phyloP scores from a whole-genome alignment of 352 stramenopile species.

The Sclerospora graminicola region DNA sequence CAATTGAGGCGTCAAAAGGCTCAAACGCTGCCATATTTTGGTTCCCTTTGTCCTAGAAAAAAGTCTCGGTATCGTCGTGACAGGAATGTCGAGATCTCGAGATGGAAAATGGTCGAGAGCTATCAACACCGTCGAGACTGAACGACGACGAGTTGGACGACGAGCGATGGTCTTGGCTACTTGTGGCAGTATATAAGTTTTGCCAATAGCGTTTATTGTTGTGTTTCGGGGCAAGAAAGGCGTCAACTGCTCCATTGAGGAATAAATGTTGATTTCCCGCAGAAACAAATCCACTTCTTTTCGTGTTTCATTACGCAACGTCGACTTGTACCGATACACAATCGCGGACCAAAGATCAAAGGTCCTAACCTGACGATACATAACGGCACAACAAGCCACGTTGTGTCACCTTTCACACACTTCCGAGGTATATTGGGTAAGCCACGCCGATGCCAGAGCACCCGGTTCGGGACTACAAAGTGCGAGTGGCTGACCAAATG shows the following conservation, averaged over 20 bases:
- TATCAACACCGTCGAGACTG: slow-evolving; percentile 17
- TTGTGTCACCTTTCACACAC: slow-evolving; percentile 40
- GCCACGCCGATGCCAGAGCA: slow-evolving; percentile 32
- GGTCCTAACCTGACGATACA: slow-evolving; percentile 39
- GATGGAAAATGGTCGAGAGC: slow-evolving; percentile 9
- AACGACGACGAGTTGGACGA: slow-evolving; percentile 9
- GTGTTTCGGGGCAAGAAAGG: slow-evolving; percentile 29
- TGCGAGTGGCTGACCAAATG: slow-evolving; percentile 22
- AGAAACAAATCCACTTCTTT: slow-evolving; percentile 29
- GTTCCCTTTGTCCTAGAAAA: slow-evolving; percentile 16
- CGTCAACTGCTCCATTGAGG: slow-evolving; percentile 33
- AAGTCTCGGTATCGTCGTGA: background rate
- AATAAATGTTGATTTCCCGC: slow-evolving; percentile 28
- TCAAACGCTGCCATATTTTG: slow-evolving; percentile 40
- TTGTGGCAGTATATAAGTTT: no score
- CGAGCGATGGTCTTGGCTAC: background rate
- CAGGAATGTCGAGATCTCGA: slow-evolving; percentile 1
- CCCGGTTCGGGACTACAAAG: slow-evolving; percentile 31
- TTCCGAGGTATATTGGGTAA: slow-evolving; percentile 44
- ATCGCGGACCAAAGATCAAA: slow-evolving; percentile 34
- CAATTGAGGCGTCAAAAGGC: slow-evolving; percentile 50
- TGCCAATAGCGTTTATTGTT: no score
- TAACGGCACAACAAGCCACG: slow-evolving; percentile 48
- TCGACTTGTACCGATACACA: slow-evolving; percentile 39
- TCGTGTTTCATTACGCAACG: slow-evolving; percentile 24